Conservation (phyloP, 2,329 filamentous ascomycete species). For the Alternaria consortialis region DNA sequence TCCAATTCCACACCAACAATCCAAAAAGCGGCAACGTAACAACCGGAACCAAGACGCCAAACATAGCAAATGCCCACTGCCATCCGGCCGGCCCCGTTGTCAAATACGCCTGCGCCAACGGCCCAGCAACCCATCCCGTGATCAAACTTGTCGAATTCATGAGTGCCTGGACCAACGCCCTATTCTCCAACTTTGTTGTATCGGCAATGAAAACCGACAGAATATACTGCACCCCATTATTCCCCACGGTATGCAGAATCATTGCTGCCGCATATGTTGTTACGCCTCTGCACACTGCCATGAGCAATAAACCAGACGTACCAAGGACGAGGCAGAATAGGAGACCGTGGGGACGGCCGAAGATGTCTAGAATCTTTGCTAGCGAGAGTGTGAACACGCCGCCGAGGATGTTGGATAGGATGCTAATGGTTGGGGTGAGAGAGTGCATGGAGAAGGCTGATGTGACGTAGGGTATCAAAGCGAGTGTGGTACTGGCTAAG, state of each 20-base stretch:
- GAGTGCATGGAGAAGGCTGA: slow-evolving; percentile 45
- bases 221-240: slow-evolving; percentile 60
- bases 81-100: slow-evolving; percentile 53
- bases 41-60: slow-evolving; percentile 68
- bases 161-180: slow-evolving; percentile 68
- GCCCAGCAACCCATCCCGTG: slow-evolving; percentile 31
- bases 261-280: slow-evolving; percentile 69
- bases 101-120: slow-evolving; percentile 51
- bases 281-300: slow-evolving; percentile 69
- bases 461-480: slow-evolving; percentile 50
- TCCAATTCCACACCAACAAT: slow-evolving; percentile 64
- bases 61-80: slow-evolving; percentile 73
- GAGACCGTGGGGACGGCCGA: slow-evolving; percentile 50
- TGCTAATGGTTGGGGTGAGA: slow-evolving; percentile 43
- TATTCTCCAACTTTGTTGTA: slow-evolving; percentile 69
- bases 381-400: slow-evolving; percentile 49
- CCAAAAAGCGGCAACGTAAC: slow-evolving; percentile 67
- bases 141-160: slow-evolving; percentile 28
- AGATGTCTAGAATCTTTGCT: slow-evolving; percentile 53
- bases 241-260: slow-evolving; percentile 71
- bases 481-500: slow-evolving; percentile 50
- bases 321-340: slow-evolving; percentile 31
- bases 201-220: slow-evolving; percentile 71
- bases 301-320: slow-evolving; percentile 64
- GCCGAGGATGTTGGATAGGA: slow-evolving; percentile 45